phyloP scores from a whole-genome alignment of 140 eudicot genomes.

The Anethum foeniculum region DNA sequence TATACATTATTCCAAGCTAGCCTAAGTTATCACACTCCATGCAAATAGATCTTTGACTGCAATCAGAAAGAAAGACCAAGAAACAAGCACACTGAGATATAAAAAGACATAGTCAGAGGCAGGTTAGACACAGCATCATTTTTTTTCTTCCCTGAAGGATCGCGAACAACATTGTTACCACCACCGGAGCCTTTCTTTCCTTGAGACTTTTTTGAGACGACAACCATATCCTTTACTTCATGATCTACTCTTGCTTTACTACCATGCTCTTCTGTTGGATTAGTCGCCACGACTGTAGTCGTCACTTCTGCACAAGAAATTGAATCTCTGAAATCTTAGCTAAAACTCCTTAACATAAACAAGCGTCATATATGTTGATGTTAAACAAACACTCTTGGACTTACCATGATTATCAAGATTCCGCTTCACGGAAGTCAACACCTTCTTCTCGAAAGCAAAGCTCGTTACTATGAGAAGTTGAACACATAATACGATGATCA shows the following conservation, averaged over 20 bases:
- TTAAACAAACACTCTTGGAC: neutral
- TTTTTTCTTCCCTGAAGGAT: constrained; percentile 12
- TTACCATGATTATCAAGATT: constrained; percentile 20
- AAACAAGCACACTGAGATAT: constrained; percentile 9
- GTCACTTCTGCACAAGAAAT: constrained; percentile 11
- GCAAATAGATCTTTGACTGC: neutral
- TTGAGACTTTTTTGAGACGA: constrained; percentile 3
- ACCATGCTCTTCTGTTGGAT: constrained; percentile 9
- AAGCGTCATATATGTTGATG: neutral
- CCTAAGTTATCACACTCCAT: neutral
- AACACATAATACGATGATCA: constrained; percentile 13
- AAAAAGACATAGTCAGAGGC: neutral
- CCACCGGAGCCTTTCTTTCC: constrained; percentile 36
- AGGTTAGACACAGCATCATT: constrained; percentile 2
- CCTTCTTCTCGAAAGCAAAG: constrained; percentile 9
- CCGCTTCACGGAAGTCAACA: neutral
- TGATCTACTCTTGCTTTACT: neutral
- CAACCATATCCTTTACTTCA: constrained; percentile 2
- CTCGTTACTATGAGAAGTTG: constrained; percentile 10
- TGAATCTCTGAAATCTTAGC: neutral
- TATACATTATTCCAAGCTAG: neutral
- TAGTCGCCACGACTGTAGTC: neutral
- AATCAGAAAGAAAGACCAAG: constrained; percentile 5
- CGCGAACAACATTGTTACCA: constrained; percentile 32
- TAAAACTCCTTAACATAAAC: neutral